Evolutionary conservation across 768 basidiomycete species (phyloP), one percentile per base, ranked within the genome.

Genomic region (Auricularia sp.): DNA sequence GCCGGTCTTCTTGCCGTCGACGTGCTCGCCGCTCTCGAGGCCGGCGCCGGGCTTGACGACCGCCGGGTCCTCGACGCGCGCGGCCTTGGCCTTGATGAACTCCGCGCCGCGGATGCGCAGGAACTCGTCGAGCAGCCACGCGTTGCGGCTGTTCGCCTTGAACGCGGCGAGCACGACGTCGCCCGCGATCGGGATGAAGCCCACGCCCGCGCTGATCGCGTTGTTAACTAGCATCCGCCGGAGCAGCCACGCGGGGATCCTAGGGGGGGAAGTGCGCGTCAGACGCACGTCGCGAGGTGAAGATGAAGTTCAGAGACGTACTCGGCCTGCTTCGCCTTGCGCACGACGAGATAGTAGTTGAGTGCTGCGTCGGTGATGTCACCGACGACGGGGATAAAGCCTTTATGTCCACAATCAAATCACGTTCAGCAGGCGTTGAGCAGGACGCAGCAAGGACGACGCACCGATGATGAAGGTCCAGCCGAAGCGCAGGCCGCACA

Each of bases 141-240:
- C 94, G 70, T 98, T 97, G 66, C 95, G 81, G 16, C 87, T 89
- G 74, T 98, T 98, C 21, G 93, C 86, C 72, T 93, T 95, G 80
- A 79, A 96, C 2, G 83, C 74, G 1, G 90, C 92, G 42, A 94
- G 75, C 1, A 86, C 70, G 34, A 97, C 68, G 74, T 94, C 91
- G 3, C 94, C 94, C 2, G 83, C 78, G 53, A 88, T 63, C 0
- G 93, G 93, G 3, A 95, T 71, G 58, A 86, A 71, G 1, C 91
- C 88, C 12, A 90, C 77, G 0, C 77, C 78, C 4, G 84, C 84
- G 10, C 88, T 86, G 29, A 93, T 73, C 14, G 81, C 79, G 68
- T 90, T 88, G 76, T 96, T 91, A 64, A 86, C 64, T 36, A 90
- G 66, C 94, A 98, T 96, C 60, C 80, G 81, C 5, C 78, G 76